Conservation (phyloP, 495 filamentous ascomycete species). For the Physcia stellaris region DNA sequence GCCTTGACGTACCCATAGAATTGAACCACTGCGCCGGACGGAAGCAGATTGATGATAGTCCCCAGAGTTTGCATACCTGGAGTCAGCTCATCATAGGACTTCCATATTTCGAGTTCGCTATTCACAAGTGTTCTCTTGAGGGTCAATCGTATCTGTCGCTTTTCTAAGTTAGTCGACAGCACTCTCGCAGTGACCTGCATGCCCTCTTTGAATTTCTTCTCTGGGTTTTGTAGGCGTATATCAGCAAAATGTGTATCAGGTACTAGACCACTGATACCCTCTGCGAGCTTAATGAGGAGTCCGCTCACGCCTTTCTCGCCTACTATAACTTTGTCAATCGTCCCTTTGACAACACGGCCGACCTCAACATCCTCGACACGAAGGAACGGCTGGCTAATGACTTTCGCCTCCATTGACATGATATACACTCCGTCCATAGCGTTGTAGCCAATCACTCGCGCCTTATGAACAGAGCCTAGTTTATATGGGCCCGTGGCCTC, state of each 20-base stretch:
- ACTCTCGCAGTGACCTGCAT: conserved; percentile 71
- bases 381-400: conserved; percentile 80
- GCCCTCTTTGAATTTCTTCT: conserved; percentile 89
- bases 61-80: conserved; percentile 65
- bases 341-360: conserved; percentile 70
- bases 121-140: conserved; percentile 91
- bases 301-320: conserved; percentile 60
- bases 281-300: conserved; percentile 67
- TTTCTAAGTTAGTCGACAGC: conserved; percentile 62
- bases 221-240: conserved; percentile 74
- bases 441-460: conserved; percentile 76
- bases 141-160: conserved; percentile 71
- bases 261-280: conserved; percentile 76
- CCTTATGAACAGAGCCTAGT: conserved; percentile 60
- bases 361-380: conserved; percentile 76
- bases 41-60: conserved; percentile 66
- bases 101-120: conserved; percentile 62
- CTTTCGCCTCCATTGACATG: conserved; percentile 65
- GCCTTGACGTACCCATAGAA: conserved; percentile 75
- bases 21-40: conserved; percentile 75
- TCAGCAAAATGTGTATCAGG: conserved; percentile 82
- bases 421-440: conserved; percentile 72
- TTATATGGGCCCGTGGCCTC: conserved; percentile 64
- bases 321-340: conserved; percentile 69
- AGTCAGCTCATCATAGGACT: conserved; percentile 53